Conservation (phyloP, 2,329 filamentous ascomycete genomes). For the Teratosphaeria gauchensis region DNA sequence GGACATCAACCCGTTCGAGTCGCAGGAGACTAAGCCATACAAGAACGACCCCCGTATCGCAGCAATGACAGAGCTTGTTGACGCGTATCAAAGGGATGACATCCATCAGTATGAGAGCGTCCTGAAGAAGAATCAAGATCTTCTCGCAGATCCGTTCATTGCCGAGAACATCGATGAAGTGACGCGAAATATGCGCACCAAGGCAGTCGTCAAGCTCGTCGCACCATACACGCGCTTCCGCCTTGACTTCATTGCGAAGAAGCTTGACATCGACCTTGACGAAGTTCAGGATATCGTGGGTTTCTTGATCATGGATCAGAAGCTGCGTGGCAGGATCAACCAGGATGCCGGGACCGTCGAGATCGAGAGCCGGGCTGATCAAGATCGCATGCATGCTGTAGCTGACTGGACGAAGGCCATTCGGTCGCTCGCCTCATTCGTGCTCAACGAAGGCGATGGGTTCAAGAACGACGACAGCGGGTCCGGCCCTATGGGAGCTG, state of each 20-base stretch:
- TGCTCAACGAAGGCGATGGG: conserved; percentile 71
- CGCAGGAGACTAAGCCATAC: conserved; percentile 97
- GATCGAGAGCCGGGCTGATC: conserved; percentile 65
- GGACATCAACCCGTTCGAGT: conserved; percentile 97
- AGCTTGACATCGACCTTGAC: conserved; percentile 71
- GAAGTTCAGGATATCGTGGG: conserved; percentile 96
- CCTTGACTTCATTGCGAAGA: conserved; percentile 74
- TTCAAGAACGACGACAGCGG: conserved; percentile 43
- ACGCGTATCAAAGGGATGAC: conserved; percentile 92
- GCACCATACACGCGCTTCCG: conserved; percentile 92
- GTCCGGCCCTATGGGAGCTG: conserved; percentile 5
- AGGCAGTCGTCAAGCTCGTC: conserved; percentile 85
- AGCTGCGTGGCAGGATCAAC: conserved; percentile 80
- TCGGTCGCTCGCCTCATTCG: conserved; percentile 55
- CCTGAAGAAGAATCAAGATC: conserved; percentile 75
- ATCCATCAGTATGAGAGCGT: conserved; percentile 86
- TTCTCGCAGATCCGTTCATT: conserved; percentile 88
- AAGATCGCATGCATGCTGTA: conserved; percentile 64
- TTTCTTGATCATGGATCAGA: conserved; percentile 83
- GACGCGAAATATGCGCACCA: conserved; percentile 94
- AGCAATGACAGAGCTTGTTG: conserved; percentile 94
- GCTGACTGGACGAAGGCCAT: conserved; percentile 63
- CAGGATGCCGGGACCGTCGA: conserved; percentile 76
- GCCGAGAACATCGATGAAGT: conserved; percentile 99
- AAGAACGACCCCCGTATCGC: conserved; percentile 89